These are phyloP conservation scores for Globisporangium yorkense DNA, from an alignment of 352 stramenopile genomes.

Conservation along the genomic window DNA sequence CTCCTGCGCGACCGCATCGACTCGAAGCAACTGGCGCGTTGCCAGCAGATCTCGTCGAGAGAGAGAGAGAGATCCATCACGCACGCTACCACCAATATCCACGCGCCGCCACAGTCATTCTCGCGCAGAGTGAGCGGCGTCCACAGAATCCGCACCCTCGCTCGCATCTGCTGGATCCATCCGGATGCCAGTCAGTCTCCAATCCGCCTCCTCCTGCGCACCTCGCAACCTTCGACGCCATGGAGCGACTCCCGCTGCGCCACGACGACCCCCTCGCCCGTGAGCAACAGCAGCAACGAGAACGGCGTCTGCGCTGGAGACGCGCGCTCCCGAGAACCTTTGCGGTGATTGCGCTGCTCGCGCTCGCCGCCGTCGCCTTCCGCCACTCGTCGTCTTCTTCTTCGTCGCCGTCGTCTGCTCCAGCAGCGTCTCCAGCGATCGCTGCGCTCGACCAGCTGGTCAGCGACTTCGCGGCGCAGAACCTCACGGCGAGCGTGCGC, in stretches of 20 bases:
- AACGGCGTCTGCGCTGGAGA: neutral
- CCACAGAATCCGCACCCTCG: too few species aligned
- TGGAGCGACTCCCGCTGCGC: constrained; percentile 7
- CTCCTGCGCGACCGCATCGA: too few species aligned
- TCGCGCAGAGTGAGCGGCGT: too few species aligned
- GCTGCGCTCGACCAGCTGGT: neutral
- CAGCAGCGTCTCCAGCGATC: neutral
- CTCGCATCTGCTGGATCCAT: too few species aligned
- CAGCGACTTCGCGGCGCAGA: neutral
- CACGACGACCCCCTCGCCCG: neutral
- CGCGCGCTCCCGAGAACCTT: neutral
- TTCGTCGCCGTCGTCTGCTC: neutral
- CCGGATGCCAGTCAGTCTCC: neutral
- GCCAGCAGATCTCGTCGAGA: too few species aligned
- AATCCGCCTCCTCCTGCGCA: neutral
- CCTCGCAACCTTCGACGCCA: neutral
- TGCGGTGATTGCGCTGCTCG: neutral
- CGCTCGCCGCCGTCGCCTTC: neutral
- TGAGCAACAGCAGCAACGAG: neutral
- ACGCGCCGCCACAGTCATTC: too few species aligned
- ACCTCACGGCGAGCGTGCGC: constrained; percentile 39
- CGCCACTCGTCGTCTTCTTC: neutral
- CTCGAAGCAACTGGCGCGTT: too few species aligned
- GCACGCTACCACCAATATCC: too few species aligned
- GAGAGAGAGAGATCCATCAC: too few species aligned